A percentile compares a stretch with the other conserved stretches of the same genome.
phyloP scores from a whole-genome alignment of 2,329 filamentous ascomycete genomes.

The Parascedosporium putredinis region DNA sequence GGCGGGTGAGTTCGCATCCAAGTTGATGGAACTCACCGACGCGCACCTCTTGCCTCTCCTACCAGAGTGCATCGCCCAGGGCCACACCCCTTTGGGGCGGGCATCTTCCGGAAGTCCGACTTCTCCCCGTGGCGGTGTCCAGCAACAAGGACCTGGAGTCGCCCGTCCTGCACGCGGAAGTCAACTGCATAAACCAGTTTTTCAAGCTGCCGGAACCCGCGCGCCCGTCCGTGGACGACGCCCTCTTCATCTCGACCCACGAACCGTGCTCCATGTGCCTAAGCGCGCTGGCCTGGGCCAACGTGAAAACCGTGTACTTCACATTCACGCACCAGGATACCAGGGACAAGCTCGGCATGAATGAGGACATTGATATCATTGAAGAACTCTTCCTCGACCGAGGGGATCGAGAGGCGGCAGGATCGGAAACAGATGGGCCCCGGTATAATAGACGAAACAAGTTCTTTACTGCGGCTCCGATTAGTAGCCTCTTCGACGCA shows the following conservation, averaged over 20 bases:
- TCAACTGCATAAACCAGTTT: constrained; percentile 50
- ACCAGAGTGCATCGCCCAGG: background rate
- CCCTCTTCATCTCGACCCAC: constrained; percentile 48
- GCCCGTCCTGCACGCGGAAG: constrained; percentile 47
- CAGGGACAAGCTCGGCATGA: constrained; percentile 43
- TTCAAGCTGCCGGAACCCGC: constrained; percentile 25
- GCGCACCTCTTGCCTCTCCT: background rate
- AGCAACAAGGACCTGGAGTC: constrained; percentile 46
- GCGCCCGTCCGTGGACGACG: constrained; percentile 33
- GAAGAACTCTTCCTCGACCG: constrained; percentile 42
- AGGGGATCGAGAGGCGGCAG: constrained; percentile 25
- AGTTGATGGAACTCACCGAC: background rate
- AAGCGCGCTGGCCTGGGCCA: constrained; percentile 47
- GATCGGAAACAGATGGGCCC: constrained; percentile 24
- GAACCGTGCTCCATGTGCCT: constrained; percentile 49
- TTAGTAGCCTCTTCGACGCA: background rate
- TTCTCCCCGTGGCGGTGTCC: constrained; percentile 36
- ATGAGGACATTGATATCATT: constrained; percentile 48
- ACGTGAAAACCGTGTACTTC: constrained; percentile 46
- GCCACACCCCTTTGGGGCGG: constrained; percentile 35
- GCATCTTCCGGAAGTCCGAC: constrained; percentile 33
- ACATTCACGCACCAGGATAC: constrained; percentile 51
- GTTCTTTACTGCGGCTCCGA: constrained; percentile 33
- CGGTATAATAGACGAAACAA: constrained; percentile 47
- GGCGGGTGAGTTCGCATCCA: background rate